Evolutionary conservation across 2,329 filamentous ascomycete genomes (phyloP), one percentile per base, ranked within the genome.

Genomic region (Fusarium solani-melongenae): DNA sequence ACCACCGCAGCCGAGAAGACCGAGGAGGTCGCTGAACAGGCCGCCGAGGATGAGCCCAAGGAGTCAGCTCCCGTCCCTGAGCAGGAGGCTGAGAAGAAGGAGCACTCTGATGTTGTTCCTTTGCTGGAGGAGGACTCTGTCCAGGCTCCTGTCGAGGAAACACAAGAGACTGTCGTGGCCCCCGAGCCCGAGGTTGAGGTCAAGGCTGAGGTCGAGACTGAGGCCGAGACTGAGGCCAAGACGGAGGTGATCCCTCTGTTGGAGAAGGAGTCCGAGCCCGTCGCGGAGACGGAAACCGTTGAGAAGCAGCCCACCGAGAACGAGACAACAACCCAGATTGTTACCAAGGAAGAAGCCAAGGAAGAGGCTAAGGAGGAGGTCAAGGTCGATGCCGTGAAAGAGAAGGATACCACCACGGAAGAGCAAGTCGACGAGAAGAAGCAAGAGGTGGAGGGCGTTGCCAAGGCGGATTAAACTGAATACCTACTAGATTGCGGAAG

Each of bases 401-500:
- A 76, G 44, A 53, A 74, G 64, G 72, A 74, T 55, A 61, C 41
- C 31, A 55, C 46, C 7, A 31, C 51, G 36, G 64, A 49, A 31
- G 63, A 69, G 33, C 44, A 75, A 59, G 38, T 31, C 22, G 29
- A 22, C 17, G 67, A 70, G 60, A 56, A 66, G 71, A 67, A 75
- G 46, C 61, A 67, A 63, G 57, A 67, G 34, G 3, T 22, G n/a
- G 72, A 68, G 60, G 62, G 20, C 17, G 46, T 66, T 38, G 33
- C 58, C 5, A 69, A 71, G 61, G 38, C 64, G 27, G 66, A 72
- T 51, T 66, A 68, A 62, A 55, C 55, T 64, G 64, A 69, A 53
- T 59, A 67, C 41, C 41, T 46, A 46, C 64, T 73, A 70, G 59
- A 75, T 67, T 66, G 62, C 38, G 69, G 63, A 62, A 74, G 64